Evolutionary conservation across 176 grass and related monocot genomes (phyloP), one percentile per base, ranked within the genome.

Genomic region (Carex parvula): DNA sequence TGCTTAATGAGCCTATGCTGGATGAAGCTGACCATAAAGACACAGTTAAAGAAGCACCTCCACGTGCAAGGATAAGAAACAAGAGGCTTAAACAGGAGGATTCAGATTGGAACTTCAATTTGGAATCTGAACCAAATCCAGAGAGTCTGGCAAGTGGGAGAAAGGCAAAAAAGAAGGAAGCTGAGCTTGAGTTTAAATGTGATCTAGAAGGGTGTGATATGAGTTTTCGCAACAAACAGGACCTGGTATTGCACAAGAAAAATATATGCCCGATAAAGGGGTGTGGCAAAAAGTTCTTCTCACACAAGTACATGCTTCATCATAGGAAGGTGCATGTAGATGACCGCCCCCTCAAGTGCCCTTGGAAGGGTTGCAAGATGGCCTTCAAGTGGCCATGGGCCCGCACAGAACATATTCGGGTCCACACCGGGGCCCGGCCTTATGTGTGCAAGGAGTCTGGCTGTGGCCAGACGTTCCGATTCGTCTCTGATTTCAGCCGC

Each of bases 371-470:
- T 46, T 99, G 96, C 72, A 91, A 92, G 39, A 99, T 95, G 87
- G 89, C 93, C 56, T 99, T 99, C 81, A 99, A 99, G 81, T 99
- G 96, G 96, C 89, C 96, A 86, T 99, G 96, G 96, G 96, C 96
- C 3, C 86, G 91, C 61, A 99, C 96, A 22, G 96, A 99, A 37
- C 96, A 99, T 85, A 94, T 99, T 82, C 89, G 96, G 61, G 96
- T 99, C 18, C 96, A 99, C 66, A 95, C 96, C 0, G 96, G 96
- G 22, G 96, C 88, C 60, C 83, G 96, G 9, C 96, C 96, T 6
- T 99, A 99, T 16, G 85, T 87, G 11, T 99, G 96, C 87, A 89
- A 88, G 33, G 90, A 92, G 80, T 80, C 91, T 80, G 96, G 91
- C 58, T 99, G 96, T 57, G 82, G 89, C 33, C 96, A 95, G 91